Percentiles rank a stretch among this genome's conserved stretches.
These are phyloP conservation scores for Fusarium verticillioides DNA, from an alignment of 2,329 filamentous ascomycete genomes.

Conservation along the genomic window DNA sequence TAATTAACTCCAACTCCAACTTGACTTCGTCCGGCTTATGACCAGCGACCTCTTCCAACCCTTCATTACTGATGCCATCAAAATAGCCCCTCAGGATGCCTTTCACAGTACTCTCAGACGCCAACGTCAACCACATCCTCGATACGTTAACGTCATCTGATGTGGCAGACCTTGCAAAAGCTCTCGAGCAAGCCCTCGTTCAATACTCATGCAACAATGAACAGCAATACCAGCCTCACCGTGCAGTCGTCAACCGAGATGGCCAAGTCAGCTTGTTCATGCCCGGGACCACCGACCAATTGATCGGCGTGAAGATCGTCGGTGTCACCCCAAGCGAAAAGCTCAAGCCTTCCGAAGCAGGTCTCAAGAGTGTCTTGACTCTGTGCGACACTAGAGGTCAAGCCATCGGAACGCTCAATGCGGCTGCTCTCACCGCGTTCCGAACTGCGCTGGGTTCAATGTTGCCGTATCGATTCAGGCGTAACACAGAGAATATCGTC, in stretches of 20 bases:
- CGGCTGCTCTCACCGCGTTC: constrained; percentile 75
- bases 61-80: too few relatives aligned
- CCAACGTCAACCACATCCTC: constrained; percentile 38
- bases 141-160: constrained; percentile 29
- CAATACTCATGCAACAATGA: constrained; percentile 71
- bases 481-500: constrained; percentile 59
- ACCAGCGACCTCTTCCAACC: neutral
- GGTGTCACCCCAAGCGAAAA: constrained; percentile 43
- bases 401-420: constrained; percentile 73
- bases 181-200: constrained; percentile 36
- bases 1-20: neutral
- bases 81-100: constrained; percentile 12
- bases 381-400: constrained; percentile 67
- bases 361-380: constrained; percentile 62
- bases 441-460: constrained; percentile 73
- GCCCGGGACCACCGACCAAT: constrained; percentile 69
- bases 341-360: constrained; percentile 7
- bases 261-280: constrained; percentile 74
- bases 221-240: constrained; percentile 69
- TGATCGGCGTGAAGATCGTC: constrained; percentile 73
- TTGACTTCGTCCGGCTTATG: neutral
- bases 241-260: constrained; percentile 70
- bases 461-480: constrained; percentile 60
- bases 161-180: constrained; percentile 22
- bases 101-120: constrained; percentile 42